These are phyloP conservation scores for Hypomyces perniciosus DNA, from an alignment of 2,329 filamentous ascomycete genomes.

Conservation along the genomic window DNA sequence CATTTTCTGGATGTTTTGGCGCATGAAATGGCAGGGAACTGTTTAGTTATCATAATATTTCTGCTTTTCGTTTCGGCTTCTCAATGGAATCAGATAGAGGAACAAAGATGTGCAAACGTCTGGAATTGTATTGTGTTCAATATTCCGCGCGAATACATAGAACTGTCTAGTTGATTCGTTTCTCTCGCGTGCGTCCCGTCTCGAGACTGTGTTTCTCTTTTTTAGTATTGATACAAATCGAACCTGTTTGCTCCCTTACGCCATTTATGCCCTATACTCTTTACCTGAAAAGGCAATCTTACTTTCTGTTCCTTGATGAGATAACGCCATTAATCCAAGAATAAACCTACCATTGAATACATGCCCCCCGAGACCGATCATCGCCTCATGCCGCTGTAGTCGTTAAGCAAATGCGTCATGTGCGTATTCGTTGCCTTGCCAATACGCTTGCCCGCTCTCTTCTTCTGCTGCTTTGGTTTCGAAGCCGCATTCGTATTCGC, in stretches of 20 bases:
- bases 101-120: too few relatives aligned
- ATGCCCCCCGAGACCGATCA: slow-evolving; percentile 19
- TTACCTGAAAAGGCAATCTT: slow-evolving; percentile 1
- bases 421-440: slow-evolving; percentile 84
- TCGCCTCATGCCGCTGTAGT: slow-evolving; percentile 50
- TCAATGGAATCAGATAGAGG: too few relatives aligned
- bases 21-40: too few relatives aligned
- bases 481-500: slow-evolving; percentile 33
- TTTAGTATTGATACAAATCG: not conserved
- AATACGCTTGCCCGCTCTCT: slow-evolving; percentile 56
- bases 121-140: too few relatives aligned
- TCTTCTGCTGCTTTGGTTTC: slow-evolving; percentile 68
- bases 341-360: not conserved
- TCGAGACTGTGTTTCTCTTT: not conserved
- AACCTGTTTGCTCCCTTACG: not conserved
- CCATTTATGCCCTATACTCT: slow-evolving; percentile 1
- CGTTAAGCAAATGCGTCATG: slow-evolving; percentile 76
- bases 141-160: too few relatives aligned
- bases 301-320: not conserved
- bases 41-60: too few relatives aligned
- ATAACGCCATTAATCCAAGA: not conserved
- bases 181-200: too few relatives aligned
- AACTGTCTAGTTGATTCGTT: too few relatives aligned
- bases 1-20: not conserved
- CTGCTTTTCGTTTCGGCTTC: too few relatives aligned